Conservation (phyloP, 129 eudicot genomes). For the Glebionis coronaria region DNA sequence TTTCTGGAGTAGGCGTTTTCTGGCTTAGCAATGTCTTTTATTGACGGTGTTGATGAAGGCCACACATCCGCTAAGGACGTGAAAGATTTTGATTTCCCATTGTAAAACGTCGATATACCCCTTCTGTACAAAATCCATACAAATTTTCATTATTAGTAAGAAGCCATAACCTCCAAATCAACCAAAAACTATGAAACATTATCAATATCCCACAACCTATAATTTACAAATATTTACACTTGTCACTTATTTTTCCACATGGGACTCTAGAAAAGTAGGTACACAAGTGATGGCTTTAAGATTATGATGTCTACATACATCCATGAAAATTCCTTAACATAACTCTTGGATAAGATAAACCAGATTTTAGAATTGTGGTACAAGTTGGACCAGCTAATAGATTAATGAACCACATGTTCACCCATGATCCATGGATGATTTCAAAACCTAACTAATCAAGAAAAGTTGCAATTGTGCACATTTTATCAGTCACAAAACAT, state of each 20-base stretch:
- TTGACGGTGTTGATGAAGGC: conserved; percentile 31
- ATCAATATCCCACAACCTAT: too few relatives aligned
- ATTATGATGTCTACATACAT: background rate
- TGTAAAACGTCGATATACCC: conserved; percentile 62
- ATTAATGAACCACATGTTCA: conserved; percentile 23
- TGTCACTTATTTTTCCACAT: background rate
- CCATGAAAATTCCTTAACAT: background rate
- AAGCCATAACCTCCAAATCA: background rate
- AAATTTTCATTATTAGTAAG: background rate
- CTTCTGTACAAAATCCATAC: conserved; percentile 33
- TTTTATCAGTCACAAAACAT: conserved; percentile 20
- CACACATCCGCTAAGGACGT: conserved; percentile 48
- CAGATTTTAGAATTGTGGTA: conserved; percentile 6
- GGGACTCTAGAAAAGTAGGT: background rate
- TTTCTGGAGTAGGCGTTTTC: conserved; percentile 46
- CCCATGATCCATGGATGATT: conserved; percentile 23
- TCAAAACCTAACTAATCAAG: conserved; percentile 23
- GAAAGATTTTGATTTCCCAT: conserved; percentile 69
- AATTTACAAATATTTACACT: background rate
- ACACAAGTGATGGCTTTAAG: conserved; percentile 7
- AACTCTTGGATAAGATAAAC: background rate
- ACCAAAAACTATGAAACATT: background rate
- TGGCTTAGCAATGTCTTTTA: conserved; percentile 60
- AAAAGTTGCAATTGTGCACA: conserved; percentile 22
- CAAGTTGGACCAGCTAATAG: conserved; percentile 17